Conservation (phyloP, 1,284 basidiomycete species). For the Dichomitus squalens region DNA sequence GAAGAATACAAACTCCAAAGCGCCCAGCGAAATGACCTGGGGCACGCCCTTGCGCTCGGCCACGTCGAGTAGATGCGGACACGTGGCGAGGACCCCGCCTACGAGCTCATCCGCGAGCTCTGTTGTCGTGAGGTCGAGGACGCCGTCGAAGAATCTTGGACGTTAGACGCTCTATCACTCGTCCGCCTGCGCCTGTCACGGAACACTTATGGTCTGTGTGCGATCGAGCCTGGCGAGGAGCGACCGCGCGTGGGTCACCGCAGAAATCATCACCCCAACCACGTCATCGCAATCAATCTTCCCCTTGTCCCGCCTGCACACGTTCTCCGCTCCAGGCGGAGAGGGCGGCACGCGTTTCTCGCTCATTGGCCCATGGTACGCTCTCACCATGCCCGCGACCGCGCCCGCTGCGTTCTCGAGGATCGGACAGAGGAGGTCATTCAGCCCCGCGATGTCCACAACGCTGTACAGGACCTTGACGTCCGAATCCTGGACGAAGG, state of each 20-base stretch:
- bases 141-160: slow-evolving; percentile 24
- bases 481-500: slow-evolving; percentile 27
- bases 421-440: slow-evolving; percentile 28
- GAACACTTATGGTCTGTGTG: slow-evolving; percentile 29
- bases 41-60: slow-evolving; percentile 22
- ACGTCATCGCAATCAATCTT: slow-evolving; percentile 30
- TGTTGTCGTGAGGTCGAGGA: slow-evolving; percentile 30
- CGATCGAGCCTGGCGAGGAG: slow-evolving; percentile 24
- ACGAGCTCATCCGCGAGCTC: slow-evolving; percentile 29
- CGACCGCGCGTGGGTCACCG: slow-evolving; percentile 25
- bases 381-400: slow-evolving; percentile 27
- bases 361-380: slow-evolving; percentile 13
- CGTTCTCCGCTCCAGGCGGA: neutral
- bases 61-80: slow-evolving; percentile 25
- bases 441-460: slow-evolving; percentile 30
- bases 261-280: slow-evolving; percentile 31
- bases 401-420: slow-evolving; percentile 30
- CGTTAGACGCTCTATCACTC: slow-evolving; percentile 25
- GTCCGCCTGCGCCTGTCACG: slow-evolving; percentile 27
- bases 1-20: slow-evolving; percentile 29
- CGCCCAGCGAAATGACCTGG: slow-evolving; percentile 29
- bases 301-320: neutral
- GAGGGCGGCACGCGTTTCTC: neutral
- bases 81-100: slow-evolving; percentile 27
- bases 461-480: slow-evolving; percentile 27